These are phyloP conservation scores for Aspergillus pseudoglaucus DNA, from an alignment of 2,329 filamentous ascomycete genomes.

Conservation along the genomic window DNA sequence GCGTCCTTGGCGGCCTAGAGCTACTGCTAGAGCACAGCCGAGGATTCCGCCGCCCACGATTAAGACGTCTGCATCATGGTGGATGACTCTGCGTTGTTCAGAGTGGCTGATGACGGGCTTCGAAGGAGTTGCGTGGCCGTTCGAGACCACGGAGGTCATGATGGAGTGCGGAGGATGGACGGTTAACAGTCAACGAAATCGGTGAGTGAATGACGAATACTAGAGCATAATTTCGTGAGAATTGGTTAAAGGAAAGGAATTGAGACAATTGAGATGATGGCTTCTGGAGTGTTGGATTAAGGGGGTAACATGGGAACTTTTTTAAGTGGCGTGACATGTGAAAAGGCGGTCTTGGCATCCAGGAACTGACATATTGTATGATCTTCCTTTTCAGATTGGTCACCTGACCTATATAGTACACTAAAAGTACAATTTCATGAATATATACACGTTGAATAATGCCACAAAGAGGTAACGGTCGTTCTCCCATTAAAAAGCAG, in stretches of 20 bases:
- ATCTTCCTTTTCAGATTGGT: neutral
- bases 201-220: slow-evolving; percentile 8
- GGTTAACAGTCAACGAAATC: slow-evolving; percentile 7
- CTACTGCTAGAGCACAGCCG: slow-evolving; percentile 77
- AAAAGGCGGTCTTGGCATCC: slow-evolving; percentile 9
- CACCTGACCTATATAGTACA: neutral
- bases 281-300: too few species aligned
- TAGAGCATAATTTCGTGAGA: slow-evolving; percentile 16
- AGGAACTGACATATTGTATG: neutral
- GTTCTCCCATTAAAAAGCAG: neutral
- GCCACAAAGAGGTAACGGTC: neutral
- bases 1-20: slow-evolving; percentile 80
- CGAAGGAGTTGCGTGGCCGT: slow-evolving; percentile 15
- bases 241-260: slow-evolving; percentile 1
- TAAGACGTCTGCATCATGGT: slow-evolving; percentile 71
- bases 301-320: neutral
- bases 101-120: slow-evolving; percentile 17
- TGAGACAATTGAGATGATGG: neutral
- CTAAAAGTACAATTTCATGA: neutral
- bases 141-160: slow-evolving; percentile 13
- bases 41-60: slow-evolving; percentile 88
- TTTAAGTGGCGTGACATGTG: slow-evolving; percentile 30
- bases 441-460: neutral
- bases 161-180: neutral
- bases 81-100: slow-evolving; percentile 45